These are phyloP conservation scores for Dendrobium nobile DNA, from an alignment of 106 monocot species.

Conservation along the genomic window DNA sequence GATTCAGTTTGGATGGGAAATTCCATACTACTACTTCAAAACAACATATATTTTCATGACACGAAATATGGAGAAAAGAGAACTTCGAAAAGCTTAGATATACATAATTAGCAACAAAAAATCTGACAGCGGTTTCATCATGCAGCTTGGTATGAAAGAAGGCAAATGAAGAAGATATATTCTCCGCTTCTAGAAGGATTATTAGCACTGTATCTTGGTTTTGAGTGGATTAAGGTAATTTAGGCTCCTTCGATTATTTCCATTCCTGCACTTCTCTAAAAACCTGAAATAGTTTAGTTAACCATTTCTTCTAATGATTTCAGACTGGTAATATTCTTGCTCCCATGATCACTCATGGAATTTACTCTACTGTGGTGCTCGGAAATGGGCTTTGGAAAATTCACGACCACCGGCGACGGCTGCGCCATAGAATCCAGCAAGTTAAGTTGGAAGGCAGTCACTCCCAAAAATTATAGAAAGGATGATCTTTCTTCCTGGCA, in stretches of 20 bases:
- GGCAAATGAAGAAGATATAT: constrained; percentile 97
- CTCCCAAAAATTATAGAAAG: constrained; percentile 8
- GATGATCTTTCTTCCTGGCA: not conserved
- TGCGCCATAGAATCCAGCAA: constrained; percentile 65
- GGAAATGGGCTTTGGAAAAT: constrained; percentile 90
- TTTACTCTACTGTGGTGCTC: constrained; percentile 81
- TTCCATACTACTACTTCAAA: no score
- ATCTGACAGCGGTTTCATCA: not conserved
- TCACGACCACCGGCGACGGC: constrained; percentile 62
- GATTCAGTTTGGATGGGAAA: no score
- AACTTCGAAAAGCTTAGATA: no score
- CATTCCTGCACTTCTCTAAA: not conserved
- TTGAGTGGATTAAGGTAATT: constrained; percentile 91
- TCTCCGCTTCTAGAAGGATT: constrained; percentile 88
- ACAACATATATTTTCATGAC: no score
- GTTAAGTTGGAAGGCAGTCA: constrained; percentile 34
- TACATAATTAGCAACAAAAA: not conserved
- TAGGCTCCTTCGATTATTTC: not conserved
- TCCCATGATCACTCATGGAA: constrained; percentile 94
- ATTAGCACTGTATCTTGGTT: constrained; percentile 87
- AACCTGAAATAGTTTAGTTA: not conserved
- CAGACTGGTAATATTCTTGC: constrained; percentile 92
- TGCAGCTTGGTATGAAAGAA: constrained; percentile 89
- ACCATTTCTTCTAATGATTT: constrained; percentile 12
- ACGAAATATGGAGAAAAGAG: no score